Evolutionary conservation across 208 protist genomes (phyloP).

Genomic region (Angomonas ambiguus): DNA sequence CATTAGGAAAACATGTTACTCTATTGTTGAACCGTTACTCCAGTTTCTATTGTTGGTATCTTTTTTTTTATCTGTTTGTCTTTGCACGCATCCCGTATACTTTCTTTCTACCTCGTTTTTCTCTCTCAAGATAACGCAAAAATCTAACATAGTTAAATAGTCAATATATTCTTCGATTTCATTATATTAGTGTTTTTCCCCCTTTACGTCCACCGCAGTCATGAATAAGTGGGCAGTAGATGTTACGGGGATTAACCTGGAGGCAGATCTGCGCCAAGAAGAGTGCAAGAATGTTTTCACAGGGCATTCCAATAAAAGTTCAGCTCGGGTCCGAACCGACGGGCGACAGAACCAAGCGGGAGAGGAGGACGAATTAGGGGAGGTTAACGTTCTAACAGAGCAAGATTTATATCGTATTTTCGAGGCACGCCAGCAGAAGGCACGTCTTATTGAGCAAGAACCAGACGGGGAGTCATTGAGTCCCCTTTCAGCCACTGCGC

Average conservation of each 20-base stretch:
- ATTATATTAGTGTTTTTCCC: background rate
- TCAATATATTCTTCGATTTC: slow-evolving; percentile 1
- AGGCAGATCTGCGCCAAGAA: slow-evolving; percentile 60
- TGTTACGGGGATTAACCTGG: slow-evolving; percentile 70
- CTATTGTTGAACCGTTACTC: background rate
- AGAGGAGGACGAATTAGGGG: slow-evolving; percentile 29
- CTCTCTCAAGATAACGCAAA: background rate
- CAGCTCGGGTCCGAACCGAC: slow-evolving; percentile 12
- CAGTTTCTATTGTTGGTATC: background rate
- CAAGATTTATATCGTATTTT: slow-evolving; percentile 28
- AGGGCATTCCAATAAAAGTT: slow-evolving; percentile 11
- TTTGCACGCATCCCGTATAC: background rate
- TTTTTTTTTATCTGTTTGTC: background rate
- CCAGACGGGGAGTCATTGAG: background rate
- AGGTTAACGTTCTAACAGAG: slow-evolving; percentile 41
- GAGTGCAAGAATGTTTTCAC: slow-evolving; percentile 35
- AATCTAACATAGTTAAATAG: background rate
- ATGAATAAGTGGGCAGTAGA: slow-evolving; percentile 86
- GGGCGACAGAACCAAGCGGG: slow-evolving; percentile 2
- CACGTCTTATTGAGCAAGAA: too few relatives aligned
- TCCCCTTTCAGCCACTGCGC: background rate
- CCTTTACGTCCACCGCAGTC: background rate
- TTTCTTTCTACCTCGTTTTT: slow-evolving; percentile 10
- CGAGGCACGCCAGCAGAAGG: background rate
- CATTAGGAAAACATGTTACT: too few relatives aligned